Evolutionary conservation across 257 asterid genomes (phyloP).

Genomic region (Solanum ossicruentum): DNA sequence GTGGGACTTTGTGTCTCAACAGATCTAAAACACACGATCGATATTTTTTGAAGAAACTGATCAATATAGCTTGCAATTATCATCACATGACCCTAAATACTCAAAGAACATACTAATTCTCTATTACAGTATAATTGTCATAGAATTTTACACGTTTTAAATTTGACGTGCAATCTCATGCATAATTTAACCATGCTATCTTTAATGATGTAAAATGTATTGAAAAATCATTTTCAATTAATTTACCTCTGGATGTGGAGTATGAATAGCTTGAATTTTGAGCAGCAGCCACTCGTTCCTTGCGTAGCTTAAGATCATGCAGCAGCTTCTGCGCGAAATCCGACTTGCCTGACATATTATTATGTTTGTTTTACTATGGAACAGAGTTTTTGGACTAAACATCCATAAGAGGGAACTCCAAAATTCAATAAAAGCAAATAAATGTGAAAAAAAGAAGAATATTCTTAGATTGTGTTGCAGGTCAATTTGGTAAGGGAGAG

Average conservation of each 20-base stretch:
- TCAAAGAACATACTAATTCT: neutral
- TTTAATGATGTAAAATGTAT: neutral
- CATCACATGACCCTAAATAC: neutral
- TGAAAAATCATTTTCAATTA: neutral
- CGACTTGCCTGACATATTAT: conserved; percentile 41
- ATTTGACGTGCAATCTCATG: neutral
- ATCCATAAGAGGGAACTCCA: neutral
- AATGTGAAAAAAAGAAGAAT: conserved; percentile 12
- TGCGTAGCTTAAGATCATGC: conserved; percentile 57
- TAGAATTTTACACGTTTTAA: neutral
- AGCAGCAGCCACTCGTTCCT: conserved; percentile 51
- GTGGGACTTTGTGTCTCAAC: no score
- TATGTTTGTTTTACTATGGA: neutral
- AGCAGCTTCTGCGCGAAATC: conserved; percentile 91
- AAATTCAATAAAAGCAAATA: neutral
- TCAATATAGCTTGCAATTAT: neutral
- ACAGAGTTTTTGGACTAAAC: neutral
- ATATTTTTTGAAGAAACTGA: neutral
- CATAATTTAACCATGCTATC: neutral
- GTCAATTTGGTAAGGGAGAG: conserved; percentile 2
- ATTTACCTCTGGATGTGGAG: conserved; percentile 44
- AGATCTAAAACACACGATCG: neutral
- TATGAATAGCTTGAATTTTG: conserved; percentile 31
- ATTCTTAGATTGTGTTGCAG: conserved; percentile 18
- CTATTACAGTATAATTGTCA: neutral